These are phyloP conservation scores for Hypomyces rosellus DNA, from an alignment of 2,329 filamentous ascomycete genomes.

Conservation along the genomic window DNA sequence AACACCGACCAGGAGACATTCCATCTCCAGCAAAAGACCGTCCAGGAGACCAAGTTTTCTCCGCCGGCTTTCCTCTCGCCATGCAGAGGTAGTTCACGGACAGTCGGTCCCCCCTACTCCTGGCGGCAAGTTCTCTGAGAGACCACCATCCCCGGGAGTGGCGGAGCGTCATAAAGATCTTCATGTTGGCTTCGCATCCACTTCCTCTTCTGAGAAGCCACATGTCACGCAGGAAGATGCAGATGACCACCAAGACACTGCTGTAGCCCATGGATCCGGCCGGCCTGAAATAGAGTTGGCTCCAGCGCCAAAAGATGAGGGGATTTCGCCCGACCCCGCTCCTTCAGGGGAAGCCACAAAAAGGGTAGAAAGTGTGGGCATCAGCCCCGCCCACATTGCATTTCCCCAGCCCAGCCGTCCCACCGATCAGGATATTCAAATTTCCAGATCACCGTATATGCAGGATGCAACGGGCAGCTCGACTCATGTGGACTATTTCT, in stretches of 20 bases:
- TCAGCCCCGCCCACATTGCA: neutral
- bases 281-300: neutral
- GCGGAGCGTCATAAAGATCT: slow-evolving; percentile 21
- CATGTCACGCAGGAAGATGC: neutral
- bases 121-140: neutral
- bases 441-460: slow-evolving; percentile 4
- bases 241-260: too few relatives aligned
- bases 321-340: too few relatives aligned
- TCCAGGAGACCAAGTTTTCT: slow-evolving; percentile 40
- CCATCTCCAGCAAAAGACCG: slow-evolving; percentile 34
- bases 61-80: slow-evolving; percentile 41
- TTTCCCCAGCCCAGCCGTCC: slow-evolving; percentile 3
- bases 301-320: too few relatives aligned
- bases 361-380: too few relatives aligned
- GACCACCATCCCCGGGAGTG: slow-evolving; percentile 14
- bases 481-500: slow-evolving; percentile 19
- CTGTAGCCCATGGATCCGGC: neutral
- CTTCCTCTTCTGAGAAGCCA: neutral
- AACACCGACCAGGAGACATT: slow-evolving; percentile 47
- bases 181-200: slow-evolving; percentile 27
- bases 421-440: neutral
- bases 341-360: too few relatives aligned
- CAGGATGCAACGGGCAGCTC: slow-evolving; percentile 14
- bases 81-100: slow-evolving; percentile 15
- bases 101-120: slow-evolving; percentile 5